Conservation (phyloP, 306 rosid genomes). For the Echinosophora koreensis region DNA sequence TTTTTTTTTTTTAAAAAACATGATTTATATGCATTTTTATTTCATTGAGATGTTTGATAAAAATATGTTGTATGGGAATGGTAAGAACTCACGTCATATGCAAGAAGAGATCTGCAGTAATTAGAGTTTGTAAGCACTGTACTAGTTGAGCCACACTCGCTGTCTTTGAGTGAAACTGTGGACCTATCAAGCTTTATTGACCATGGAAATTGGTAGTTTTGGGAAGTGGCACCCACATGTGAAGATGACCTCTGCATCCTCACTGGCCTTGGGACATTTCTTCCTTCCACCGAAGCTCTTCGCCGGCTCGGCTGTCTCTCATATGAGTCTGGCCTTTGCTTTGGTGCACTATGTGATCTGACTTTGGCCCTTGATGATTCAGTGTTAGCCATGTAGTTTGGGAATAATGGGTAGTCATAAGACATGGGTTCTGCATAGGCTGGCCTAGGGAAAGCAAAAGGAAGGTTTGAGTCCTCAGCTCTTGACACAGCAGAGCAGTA, state of each 20-base stretch:
- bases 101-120: conserved; percentile 69
- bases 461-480: conserved; percentile 58
- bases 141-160: conserved; percentile 86
- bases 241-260: conserved; percentile 93
- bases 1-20: background rate
- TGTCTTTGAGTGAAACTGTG: conserved; percentile 69
- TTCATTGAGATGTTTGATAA: background rate
- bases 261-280: conserved; percentile 82
- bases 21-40: background rate
- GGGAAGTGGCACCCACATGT: conserved; percentile 71
- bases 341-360: conserved; percentile 94
- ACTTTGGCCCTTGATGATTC: conserved; percentile 90
- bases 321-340: conserved; percentile 72
- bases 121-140: conserved; percentile 69
- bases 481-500: conserved; percentile 67
- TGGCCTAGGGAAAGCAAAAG: conserved; percentile 68
- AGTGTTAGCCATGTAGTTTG: conserved; percentile 94
- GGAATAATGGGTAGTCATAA: conserved; percentile 70
- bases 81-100: conserved; percentile 67
- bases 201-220: conserved; percentile 80
- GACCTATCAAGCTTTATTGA: conserved; percentile 82
- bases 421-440: conserved; percentile 62
- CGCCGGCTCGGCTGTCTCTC: conserved; percentile 83
- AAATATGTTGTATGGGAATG: conserved; percentile 15
- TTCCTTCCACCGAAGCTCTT: conserved; percentile 75